A percentile compares a stretch with the other conserved stretches of the same genome.
These are phyloP conservation scores for Austroboletus eburneus DNA, from an alignment of 768 basidiomycete genomes.

Conservation along the genomic window DNA sequence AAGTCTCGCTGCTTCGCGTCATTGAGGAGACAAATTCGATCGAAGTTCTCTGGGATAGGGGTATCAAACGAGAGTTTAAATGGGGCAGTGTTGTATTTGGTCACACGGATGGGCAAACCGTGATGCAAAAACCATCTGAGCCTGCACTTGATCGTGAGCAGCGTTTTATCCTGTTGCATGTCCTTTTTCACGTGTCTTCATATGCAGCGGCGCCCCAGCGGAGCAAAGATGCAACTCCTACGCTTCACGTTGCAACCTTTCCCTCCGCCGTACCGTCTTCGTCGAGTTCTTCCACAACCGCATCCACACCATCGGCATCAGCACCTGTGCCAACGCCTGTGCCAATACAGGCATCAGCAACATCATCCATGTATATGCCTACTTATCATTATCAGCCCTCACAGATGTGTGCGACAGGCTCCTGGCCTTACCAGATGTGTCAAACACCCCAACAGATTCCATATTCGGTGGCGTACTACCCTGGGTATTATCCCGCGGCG, in stretches of 20 bases:
- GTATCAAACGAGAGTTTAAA: slow-evolving; percentile 71
- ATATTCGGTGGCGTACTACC: slow-evolving; percentile 20
- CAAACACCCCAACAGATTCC: slow-evolving; percentile 16
- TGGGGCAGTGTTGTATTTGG: slow-evolving; percentile 80
- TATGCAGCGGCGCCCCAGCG: slow-evolving; percentile 17
- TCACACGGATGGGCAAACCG: slow-evolving; percentile 57
- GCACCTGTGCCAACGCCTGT: slow-evolving; percentile 14
- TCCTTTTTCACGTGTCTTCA: slow-evolving; percentile 2
- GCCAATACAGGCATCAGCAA: too few species aligned
- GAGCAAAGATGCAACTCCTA: slow-evolving; percentile 10
- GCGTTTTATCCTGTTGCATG: neutral
- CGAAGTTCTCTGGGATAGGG: slow-evolving; percentile 78
- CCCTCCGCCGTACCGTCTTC: slow-evolving; percentile 16
- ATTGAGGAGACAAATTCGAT: slow-evolving; percentile 67
- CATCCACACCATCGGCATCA: too few species aligned
- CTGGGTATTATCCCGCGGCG: slow-evolving; percentile 22
- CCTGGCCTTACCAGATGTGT: slow-evolving; percentile 33
- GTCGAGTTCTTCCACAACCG: slow-evolving; percentile 22
- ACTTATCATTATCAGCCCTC: slow-evolving; percentile 21
- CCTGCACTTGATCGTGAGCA: slow-evolving; percentile 47
- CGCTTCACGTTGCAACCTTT: slow-evolving; percentile 22
- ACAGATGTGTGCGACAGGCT: slow-evolving; percentile 20
- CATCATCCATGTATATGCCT: slow-evolving; percentile 19
- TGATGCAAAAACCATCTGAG: slow-evolving; percentile 70
- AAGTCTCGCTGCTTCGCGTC: slow-evolving; percentile 73